Conservation (phyloP, 129 eudicot species). For the Flaveria linearis region DNA sequence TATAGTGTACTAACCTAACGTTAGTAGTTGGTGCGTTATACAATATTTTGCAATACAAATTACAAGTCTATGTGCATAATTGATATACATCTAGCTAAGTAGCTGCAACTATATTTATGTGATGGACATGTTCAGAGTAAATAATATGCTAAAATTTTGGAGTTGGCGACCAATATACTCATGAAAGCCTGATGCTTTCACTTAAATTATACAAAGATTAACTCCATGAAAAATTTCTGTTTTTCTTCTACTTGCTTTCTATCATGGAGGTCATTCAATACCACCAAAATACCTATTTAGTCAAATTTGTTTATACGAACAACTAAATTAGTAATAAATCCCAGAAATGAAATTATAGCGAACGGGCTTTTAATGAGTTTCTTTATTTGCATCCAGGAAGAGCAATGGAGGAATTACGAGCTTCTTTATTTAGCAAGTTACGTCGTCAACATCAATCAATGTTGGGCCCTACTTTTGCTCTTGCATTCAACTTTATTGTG, state of each 20-base stretch:
- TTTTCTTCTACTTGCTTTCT: too few relatives aligned
- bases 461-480: conserved; percentile 86
- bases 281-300: conserved; percentile 7
- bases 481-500: conserved; percentile 83
- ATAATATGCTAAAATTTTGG: too few relatives aligned
- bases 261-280: too few relatives aligned
- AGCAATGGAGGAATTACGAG: conserved; percentile 90
- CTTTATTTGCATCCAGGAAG: conserved; percentile 48
- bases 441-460: conserved; percentile 79
- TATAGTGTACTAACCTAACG: background rate
- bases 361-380: conserved; percentile 9
- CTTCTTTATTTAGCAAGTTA: conserved; percentile 73
- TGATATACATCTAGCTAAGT: too few relatives aligned
- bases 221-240: too few relatives aligned
- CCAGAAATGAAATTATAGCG: background rate
- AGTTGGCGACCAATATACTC: too few relatives aligned
- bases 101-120: too few relatives aligned
- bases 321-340: conserved; percentile 13
- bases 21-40: background rate
- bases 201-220: too few relatives aligned
- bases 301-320: conserved; percentile 15
- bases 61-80: background rate
- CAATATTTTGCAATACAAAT: too few relatives aligned
- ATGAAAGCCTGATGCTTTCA: too few relatives aligned
- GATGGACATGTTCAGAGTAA: background rate